Evolutionary conservation across 345 rosid species (phyloP), one percentile per base, ranked within the genome.

Genomic region (Populus pruinosa): DNA sequence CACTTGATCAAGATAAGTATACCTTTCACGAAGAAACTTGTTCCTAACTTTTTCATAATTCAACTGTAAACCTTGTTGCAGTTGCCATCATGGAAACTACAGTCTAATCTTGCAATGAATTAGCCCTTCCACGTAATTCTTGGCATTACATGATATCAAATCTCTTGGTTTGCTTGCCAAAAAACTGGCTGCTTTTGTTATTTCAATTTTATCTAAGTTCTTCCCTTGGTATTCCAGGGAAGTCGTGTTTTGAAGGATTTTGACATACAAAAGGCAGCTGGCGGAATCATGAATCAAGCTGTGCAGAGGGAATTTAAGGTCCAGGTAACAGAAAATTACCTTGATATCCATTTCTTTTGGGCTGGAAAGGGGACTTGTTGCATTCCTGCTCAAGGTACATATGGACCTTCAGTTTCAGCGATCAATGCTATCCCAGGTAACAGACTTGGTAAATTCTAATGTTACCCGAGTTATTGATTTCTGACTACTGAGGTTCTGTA

Each of bases 341-440:
- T 86, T 21, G 84, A 83, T 44, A 83, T 85, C 53, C 86, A 83
- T 55, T 61, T 85, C 64, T 63, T 73, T 64, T 85, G 86, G 86
- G 77, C 79, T 49, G 88, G 88, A 41, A 85, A 83, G 69, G 86
- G 86, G 25, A 85, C 88, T 55, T 76, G 81, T 16, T 81, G 81
- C 80, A 71, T 81, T 39, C 88, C 86, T 39, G 7, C 0, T 1
- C 77, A 66, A 70, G 88, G 84, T 39, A 41, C 79, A 17, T 86
- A 83, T 41, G 88, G 88, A 41, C 88, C 88, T 56, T 69, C 66
- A 20, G 76, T 86, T 76, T 83, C 86, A n/a, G 86, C 86, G 29
- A 78, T 86, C 81, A 89, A 92, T 78, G 94, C 89, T 36, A 77
- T 82, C 23, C 88, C 95, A 83, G 91, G 92, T 89, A 78, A 71